Conservation (phyloP, 2,329 filamentous ascomycete genomes). For the Colletotrichum australisinense region DNA sequence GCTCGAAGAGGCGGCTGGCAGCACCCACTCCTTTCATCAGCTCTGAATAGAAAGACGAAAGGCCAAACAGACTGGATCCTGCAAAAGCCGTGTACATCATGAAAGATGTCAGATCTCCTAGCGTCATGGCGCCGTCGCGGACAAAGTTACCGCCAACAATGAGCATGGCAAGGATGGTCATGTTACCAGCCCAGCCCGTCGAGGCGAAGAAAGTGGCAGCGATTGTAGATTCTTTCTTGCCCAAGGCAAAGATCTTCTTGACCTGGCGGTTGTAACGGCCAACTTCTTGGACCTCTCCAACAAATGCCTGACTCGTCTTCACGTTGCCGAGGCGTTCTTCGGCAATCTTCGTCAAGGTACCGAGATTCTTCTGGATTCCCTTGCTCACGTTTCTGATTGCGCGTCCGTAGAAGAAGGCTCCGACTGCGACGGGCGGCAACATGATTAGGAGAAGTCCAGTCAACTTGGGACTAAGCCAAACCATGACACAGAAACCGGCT, state of each 20-base stretch:
- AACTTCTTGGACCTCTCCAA: constrained; percentile 91
- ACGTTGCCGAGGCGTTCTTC: constrained; percentile 98
- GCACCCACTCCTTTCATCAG: constrained; percentile 99
- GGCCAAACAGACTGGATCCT: constrained; percentile 87
- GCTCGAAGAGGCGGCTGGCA: constrained; percentile 93
- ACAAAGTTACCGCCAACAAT: constrained; percentile 94
- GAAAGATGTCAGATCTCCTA: constrained; percentile 95
- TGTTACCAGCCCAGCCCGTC: constrained; percentile 93
- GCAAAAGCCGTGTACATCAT: constrained; percentile 97
- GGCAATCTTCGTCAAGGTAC: constrained; percentile 94
- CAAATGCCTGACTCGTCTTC: constrained; percentile 95
- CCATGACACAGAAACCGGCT: constrained; percentile 92
- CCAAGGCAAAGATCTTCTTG: constrained; percentile 89
- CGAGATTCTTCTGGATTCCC: constrained; percentile 93
- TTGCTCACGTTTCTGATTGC: constrained; percentile 90
- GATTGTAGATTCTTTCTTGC: constrained; percentile 86
- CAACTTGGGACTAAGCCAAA: constrained; percentile 92
- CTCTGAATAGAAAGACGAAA: constrained; percentile 97
- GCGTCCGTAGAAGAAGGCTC: constrained; percentile 91
- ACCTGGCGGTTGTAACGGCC: constrained; percentile 92
- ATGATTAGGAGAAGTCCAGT: constrained; percentile 88
- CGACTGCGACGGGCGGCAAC: constrained; percentile 90
- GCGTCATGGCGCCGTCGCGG: constrained; percentile 83
- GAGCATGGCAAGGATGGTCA: constrained; percentile 92
- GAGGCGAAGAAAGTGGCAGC: constrained; percentile 90